Percentiles rank a stretch among this genome's conserved stretches.
Evolutionary conservation across 2,329 filamentous ascomycete species (phyloP).

Genomic region (Calonectria pauciramosa): DNA sequence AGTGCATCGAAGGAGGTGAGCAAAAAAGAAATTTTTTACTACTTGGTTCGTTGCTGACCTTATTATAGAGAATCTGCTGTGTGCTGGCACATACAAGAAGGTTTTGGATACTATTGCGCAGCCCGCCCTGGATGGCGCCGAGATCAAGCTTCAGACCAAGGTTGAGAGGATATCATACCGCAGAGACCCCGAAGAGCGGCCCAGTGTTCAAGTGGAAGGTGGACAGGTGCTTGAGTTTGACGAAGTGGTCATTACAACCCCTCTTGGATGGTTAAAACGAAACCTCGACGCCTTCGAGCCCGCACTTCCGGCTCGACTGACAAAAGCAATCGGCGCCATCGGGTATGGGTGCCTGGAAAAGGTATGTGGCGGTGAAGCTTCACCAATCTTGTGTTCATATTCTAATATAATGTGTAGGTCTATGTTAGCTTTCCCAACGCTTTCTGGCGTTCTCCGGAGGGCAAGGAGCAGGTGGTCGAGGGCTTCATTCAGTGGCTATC

Average conservation of each 20-base stretch:
- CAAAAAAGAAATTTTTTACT: background rate
- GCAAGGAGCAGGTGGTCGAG: conserved; percentile 60
- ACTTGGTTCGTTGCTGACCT: conserved; percentile 1
- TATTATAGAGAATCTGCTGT: conserved; percentile 70
- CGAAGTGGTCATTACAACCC: conserved; percentile 76
- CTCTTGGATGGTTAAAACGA: conserved; percentile 77
- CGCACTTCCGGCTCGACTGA: conserved; percentile 68
- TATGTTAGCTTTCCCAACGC: conserved; percentile 80
- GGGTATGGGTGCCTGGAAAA: conserved; percentile 81
- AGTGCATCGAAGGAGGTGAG: conserved; percentile 79
- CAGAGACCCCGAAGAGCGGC: conserved; percentile 46
- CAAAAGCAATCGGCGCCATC: conserved; percentile 72
- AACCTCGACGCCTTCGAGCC: conserved; percentile 73
- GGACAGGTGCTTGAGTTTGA: conserved; percentile 69
- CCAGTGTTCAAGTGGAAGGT: conserved; percentile 61
- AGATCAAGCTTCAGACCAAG: conserved; percentile 65
- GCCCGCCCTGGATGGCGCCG: conserved; percentile 67
- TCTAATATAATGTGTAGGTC: conserved; percentile 51
- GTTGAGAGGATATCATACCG: conserved; percentile 58
- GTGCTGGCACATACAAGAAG: conserved; percentile 70
- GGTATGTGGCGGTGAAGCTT: conserved; percentile 51
- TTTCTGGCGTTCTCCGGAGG: conserved; percentile 74
- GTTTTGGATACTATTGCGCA: conserved; percentile 71
- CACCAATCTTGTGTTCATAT: background rate
- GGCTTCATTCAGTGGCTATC: conserved; percentile 84